phyloP scores from a whole-genome alignment of 371 early-diverging fungal genomes.

The Mortierella sp. region DNA sequence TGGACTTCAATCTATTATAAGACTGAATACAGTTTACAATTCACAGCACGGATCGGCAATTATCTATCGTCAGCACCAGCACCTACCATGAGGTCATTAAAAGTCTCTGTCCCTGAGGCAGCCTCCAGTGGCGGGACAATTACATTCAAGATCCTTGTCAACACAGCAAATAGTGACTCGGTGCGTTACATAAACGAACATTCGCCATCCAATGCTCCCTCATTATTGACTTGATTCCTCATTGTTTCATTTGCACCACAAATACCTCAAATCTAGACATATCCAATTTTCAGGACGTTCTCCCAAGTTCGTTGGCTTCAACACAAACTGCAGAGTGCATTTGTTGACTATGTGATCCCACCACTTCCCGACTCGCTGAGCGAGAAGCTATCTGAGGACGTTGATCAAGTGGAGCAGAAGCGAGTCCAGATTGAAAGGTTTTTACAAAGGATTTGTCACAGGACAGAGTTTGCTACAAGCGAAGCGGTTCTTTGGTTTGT shows the following conservation, averaged over 20 bases:
- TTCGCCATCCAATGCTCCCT: neutral
- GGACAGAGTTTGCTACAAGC: conserved; percentile 60
- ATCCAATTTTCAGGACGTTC: conserved; percentile 68
- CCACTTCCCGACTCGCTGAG: conserved; percentile 69
- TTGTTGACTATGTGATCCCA: conserved; percentile 63
- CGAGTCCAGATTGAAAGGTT: conserved; percentile 67
- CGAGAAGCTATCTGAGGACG: conserved; percentile 66
- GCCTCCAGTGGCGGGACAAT: conserved; percentile 73
- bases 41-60: neutral
- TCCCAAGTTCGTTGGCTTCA: conserved; percentile 73
- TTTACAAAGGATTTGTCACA: conserved; percentile 61
- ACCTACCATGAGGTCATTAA: conserved; percentile 28
- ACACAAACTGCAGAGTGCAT: conserved; percentile 57
- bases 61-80: neutral
- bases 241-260: neutral
- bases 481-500: conserved; percentile 66
- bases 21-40: neutral
- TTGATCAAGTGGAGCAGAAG: conserved; percentile 73
- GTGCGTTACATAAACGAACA: conserved; percentile 6
- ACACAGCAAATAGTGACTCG: conserved; percentile 36
- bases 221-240: neutral
- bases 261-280: conserved; percentile 10
- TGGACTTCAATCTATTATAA: neutral
- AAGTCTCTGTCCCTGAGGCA: conserved; percentile 69
- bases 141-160: conserved; percentile 69